Evolutionary conservation across 2,329 filamentous ascomycete genomes (phyloP).

Genomic region (Cordyceps pruinosa): DNA sequence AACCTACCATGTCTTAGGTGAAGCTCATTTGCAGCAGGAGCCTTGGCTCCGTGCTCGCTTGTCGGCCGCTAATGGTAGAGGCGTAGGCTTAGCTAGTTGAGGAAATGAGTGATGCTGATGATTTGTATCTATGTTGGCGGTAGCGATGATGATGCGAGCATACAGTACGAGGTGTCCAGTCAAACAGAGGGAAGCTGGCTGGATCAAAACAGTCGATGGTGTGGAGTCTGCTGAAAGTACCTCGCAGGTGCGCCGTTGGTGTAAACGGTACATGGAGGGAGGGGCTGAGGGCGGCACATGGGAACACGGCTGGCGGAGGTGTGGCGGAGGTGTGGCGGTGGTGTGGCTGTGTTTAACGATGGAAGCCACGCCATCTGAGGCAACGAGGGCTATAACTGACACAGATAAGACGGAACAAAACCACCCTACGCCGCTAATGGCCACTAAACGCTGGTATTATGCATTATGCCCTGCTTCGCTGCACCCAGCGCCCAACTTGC

Average conservation of each 20-base stretch:
- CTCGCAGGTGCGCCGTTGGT: not conserved
- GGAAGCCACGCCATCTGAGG: not conserved
- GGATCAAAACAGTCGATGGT: slow-evolving; percentile 7
- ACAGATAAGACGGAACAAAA: not conserved
- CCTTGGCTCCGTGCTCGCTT: not conserved
- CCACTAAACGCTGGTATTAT: not conserved
- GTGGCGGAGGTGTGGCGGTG: slow-evolving; percentile 1
- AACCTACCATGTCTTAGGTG: no score
- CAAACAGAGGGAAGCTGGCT: not conserved
- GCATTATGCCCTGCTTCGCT: not conserved
- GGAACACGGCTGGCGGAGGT: not conserved
- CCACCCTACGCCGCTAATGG: not conserved
- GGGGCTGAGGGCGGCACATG: not conserved
- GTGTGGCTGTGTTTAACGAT: not conserved
- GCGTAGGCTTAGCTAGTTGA: not conserved
- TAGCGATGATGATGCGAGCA: not conserved
- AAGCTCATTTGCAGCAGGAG: no score
- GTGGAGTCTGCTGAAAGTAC: slow-evolving; percentile 6
- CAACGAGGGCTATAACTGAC: not conserved
- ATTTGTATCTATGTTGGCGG: not conserved
- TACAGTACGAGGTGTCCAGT: not conserved
- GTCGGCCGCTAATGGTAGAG: not conserved
- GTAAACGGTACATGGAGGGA: not conserved
- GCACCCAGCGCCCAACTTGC: not conserved
- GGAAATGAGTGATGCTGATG: not conserved